Evolutionary conservation across 768 basidiomycete genomes (phyloP).

Genomic region (Mycena alexandri): DNA sequence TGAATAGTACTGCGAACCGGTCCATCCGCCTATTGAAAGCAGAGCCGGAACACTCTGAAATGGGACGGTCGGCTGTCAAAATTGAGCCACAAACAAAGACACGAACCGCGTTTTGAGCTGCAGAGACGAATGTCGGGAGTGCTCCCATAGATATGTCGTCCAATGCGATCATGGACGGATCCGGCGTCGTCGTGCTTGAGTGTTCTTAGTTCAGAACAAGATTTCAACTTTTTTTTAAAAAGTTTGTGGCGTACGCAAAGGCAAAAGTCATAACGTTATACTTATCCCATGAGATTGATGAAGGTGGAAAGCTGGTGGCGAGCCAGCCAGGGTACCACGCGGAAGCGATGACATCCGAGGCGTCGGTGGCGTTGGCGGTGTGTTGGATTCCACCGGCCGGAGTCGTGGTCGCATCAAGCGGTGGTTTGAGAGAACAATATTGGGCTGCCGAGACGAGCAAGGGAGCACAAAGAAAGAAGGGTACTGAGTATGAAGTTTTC

Average conservation of each 20-base stretch:
- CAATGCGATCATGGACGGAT: conserved; percentile 50
- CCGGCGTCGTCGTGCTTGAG: conserved; percentile 54
- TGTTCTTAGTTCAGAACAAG: conserved; percentile 5
- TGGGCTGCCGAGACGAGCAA: conserved; percentile 17
- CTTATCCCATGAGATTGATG: conserved; percentile 62
- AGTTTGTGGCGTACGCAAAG: conserved; percentile 63
- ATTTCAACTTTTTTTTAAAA: neutral
- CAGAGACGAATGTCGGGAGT: conserved; percentile 67
- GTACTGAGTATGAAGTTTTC: neutral
- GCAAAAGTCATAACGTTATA: conserved; percentile 70
- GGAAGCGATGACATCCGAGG: conserved; percentile 40
- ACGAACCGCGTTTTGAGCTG: conserved; percentile 53
- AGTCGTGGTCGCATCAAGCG: neutral
- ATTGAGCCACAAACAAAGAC: conserved; percentile 38
- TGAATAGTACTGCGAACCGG: conserved; percentile 73
- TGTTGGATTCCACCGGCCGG: conserved; percentile 13
- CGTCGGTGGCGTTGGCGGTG: conserved; percentile 8
- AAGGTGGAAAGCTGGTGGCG: conserved; percentile 55
- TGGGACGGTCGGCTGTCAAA: neutral
- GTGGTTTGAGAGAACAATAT: conserved; percentile 24
- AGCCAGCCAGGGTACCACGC: conserved; percentile 67
- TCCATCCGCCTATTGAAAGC: conserved; percentile 78
- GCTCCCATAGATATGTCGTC: conserved; percentile 58
- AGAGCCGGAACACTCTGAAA: conserved; percentile 66
- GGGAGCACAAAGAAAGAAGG: conserved; percentile 1